Percentiles rank a stretch among this genome's conserved stretches.
These are phyloP conservation scores for Sanghuangporus baumii DNA, from an alignment of 1,284 basidiomycete genomes.

Conservation along the genomic window DNA sequence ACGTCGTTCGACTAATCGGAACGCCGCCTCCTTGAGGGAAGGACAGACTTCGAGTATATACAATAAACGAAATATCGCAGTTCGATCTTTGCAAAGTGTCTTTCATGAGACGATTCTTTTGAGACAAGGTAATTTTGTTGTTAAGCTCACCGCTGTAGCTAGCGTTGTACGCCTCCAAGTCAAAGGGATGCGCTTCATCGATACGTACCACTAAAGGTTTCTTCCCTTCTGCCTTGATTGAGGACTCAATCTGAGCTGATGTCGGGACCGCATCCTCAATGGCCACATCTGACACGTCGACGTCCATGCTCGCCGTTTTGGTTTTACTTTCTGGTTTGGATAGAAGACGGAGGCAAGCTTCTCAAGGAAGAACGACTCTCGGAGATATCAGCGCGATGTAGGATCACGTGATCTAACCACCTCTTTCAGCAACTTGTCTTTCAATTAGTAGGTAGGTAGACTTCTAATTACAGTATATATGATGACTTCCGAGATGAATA, in stretches of 20 bases:
- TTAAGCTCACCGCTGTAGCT: constrained; percentile 50
- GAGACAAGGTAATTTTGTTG: neutral
- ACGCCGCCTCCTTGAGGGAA: constrained; percentile 60
- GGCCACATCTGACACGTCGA: constrained; percentile 3
- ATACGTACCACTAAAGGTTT: constrained; percentile 36
- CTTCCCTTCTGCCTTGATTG: constrained; percentile 14
- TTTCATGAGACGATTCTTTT: neutral
- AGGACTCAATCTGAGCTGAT: neutral
- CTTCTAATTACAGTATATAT: neutral
- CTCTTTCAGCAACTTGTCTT: neutral
- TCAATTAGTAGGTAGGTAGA: too few relatives aligned
- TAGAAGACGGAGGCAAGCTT: neutral
- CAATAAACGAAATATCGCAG: constrained; percentile 62
- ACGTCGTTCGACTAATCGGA: constrained; percentile 55
- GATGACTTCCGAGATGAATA: too few relatives aligned
- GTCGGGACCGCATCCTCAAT: neutral
- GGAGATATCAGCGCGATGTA: too few relatives aligned
- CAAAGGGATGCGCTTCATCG: constrained; percentile 74
- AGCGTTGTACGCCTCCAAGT: constrained; percentile 65
- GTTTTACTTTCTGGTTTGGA: neutral
- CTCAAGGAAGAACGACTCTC: neutral
- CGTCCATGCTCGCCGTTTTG: constrained; percentile 13
- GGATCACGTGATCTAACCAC: too few relatives aligned
- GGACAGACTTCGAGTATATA: constrained; percentile 62
- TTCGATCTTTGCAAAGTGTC: constrained; percentile 44